These are phyloP conservation scores for Vinca major DNA, from an alignment of 305 asterid species.

Conservation along the genomic window DNA sequence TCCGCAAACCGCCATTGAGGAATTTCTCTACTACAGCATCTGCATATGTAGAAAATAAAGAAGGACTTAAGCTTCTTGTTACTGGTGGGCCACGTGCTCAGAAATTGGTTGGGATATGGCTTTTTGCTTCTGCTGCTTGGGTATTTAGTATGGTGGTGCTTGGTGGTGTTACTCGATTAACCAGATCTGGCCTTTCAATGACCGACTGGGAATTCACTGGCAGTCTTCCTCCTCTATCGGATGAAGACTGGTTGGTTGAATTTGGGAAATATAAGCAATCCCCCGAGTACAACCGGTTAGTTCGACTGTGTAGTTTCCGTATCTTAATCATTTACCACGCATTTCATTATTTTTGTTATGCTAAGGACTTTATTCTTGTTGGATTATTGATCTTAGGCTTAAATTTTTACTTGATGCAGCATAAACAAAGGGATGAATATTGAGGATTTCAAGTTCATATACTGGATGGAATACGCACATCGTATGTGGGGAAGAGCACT, in stretches of 20 bases:
- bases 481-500: slow-evolving; percentile 99
- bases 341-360: no score
- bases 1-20: slow-evolving; percentile 31
- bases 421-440: slow-evolving; percentile 79
- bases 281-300: slow-evolving; percentile 72
- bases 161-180: slow-evolving; percentile 72
- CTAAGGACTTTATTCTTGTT: background rate
- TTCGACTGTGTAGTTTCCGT: slow-evolving; percentile 7
- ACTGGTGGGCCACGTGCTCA: slow-evolving; percentile 73
- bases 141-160: slow-evolving; percentile 91
- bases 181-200: slow-evolving; percentile 87
- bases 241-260: slow-evolving; percentile 70
- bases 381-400: background rate
- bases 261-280: slow-evolving; percentile 86
- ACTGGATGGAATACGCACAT: slow-evolving; percentile 98
- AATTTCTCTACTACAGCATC: slow-evolving; percentile 43
- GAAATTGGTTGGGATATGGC: slow-evolving; percentile 78
- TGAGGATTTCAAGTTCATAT: slow-evolving; percentile 90
- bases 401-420: slow-evolving; percentile 30
- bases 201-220: slow-evolving; percentile 92
- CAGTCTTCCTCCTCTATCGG: slow-evolving; percentile 62
- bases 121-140: slow-evolving; percentile 83
- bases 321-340: background rate
- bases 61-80: slow-evolving; percentile 60
- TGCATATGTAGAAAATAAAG: slow-evolving; percentile 31